These are phyloP conservation scores for Stylonectria norvegica DNA, from an alignment of 2,329 filamentous ascomycete species.

Conservation along the genomic window DNA sequence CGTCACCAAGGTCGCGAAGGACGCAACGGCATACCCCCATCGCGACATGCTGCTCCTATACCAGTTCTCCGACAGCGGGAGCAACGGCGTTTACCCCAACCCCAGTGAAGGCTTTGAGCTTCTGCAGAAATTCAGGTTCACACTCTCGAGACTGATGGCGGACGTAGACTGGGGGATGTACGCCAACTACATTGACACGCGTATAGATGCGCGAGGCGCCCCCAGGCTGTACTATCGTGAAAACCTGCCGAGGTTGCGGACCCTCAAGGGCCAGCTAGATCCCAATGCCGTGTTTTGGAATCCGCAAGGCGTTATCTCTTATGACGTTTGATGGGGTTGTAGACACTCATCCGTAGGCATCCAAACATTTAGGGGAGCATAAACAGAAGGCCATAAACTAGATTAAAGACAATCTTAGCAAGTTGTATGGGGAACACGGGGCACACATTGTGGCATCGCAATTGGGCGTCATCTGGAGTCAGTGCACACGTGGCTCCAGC, in stretches of 20 bases:
- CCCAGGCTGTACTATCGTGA: constrained; percentile 36
- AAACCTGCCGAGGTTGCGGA: constrained; percentile 32
- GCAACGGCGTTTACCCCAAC: constrained; percentile 27
- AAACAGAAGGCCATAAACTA: no score
- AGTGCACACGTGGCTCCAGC: no score
- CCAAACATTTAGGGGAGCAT: no score
- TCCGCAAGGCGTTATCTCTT: constrained; percentile 36
- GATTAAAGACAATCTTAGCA: no score
- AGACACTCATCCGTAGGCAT: no score
- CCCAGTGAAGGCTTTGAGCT: constrained; percentile 33
- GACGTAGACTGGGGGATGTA: constrained; percentile 38
- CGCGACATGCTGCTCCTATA: constrained; percentile 48
- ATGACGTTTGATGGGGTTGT: no score
- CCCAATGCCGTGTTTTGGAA: constrained; percentile 39
- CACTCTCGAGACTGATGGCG: constrained; percentile 27
- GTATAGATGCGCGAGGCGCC: constrained; percentile 32
- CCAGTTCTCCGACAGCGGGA: constrained; percentile 45
- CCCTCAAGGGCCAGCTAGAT: constrained; percentile 36
- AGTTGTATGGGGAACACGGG: no score
- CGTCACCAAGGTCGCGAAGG: constrained; percentile 26
- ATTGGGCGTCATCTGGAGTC: no score
- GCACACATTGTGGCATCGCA: no score
- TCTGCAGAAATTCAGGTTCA: constrained; percentile 33
- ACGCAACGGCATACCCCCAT: constrained; percentile 37
- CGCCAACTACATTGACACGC: constrained; percentile 40